Conservation (phyloP, 441 rosid genomes). For the Metrosideros polymorpha region DNA sequence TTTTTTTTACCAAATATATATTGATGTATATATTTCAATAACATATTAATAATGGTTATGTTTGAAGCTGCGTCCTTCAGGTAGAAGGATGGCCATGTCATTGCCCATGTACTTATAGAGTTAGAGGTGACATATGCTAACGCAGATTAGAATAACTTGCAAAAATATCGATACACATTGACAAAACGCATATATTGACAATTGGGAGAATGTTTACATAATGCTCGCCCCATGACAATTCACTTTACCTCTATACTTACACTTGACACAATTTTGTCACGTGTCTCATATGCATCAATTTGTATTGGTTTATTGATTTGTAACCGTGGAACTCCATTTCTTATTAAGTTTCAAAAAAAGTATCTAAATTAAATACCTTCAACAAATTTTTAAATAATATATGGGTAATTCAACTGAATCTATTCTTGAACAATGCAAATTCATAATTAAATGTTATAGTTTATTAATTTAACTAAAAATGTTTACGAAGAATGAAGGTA, state of each 20-base stretch:
- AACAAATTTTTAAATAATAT: not conserved
- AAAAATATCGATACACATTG: not conserved
- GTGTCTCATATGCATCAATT: not conserved
- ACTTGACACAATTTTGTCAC: not conserved
- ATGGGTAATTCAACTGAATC: not conserved
- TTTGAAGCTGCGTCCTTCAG: too few species aligned
- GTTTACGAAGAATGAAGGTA: too few species aligned
- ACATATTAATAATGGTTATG: too few species aligned
- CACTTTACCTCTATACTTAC: rapidly evolving
- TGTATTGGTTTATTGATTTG: not conserved
- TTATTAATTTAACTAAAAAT: too few species aligned
- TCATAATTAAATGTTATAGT: too few species aligned
- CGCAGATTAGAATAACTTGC: rapidly evolving
- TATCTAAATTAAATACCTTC: not conserved
- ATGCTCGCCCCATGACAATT: not conserved
- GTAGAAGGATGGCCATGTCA: too few species aligned
- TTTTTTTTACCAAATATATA: too few species aligned
- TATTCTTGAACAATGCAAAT: too few species aligned
- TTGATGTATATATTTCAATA: too few species aligned
- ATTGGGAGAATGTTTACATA: not conserved
- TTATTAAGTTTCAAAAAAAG: not conserved
- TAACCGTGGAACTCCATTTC: rapidly evolving
- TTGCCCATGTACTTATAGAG: too few species aligned
- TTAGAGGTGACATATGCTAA: too few species aligned
- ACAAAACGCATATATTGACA: not conserved